Base-by-base conservation (phyloP, 805 yeast species). In the Ogataea pilisensis region DNA sequence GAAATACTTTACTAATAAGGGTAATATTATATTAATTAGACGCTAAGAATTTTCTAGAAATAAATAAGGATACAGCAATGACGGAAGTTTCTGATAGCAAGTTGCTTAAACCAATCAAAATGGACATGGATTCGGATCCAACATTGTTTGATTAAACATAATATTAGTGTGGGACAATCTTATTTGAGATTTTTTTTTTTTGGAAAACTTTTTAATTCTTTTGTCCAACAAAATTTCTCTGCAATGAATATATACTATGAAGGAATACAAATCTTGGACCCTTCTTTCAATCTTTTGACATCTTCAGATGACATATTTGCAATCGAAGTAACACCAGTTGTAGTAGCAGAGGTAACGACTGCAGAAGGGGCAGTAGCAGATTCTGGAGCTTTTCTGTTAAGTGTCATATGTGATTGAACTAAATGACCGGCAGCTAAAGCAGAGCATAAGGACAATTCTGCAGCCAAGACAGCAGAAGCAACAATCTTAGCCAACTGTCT, bases 351-450 rank as follows among this genome's bases (percentile, higher is more conserved):
- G 8, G 17, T 41, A 22, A 50, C 35, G 31, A 51, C 41, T 32
- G 63, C 45, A 28, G 63, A 46, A 19, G 60, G 46, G 14, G 65
- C 50, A 8, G 64, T 53, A 43, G 54, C 50, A 33, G 51, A 38
- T n/a, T 52, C 45, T 16, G 56, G 58, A 22, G 57, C 51, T 35
- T 59, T 59, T 65, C 99, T 82, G 72, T 93, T 93, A 60, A 85
- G 96, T 44, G 80, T 81, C 99, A 93, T 93, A 66, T 93, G 99
- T 52, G 95, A 84, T 70, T 88, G 95, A 29, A 93, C 99, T 55
- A 93, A 75, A 68, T 93, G 99, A 35, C 99, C 99, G 22, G 98
- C 98, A 8, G 98, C 98, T 51, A 93, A 77, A 1, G 99, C 99
- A 36, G 96, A 76, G 68, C 95, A 85, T 53, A 93, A 75, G 2